Percentiles rank a stretch among this genome's conserved stretches.
phyloP scores from a whole-genome alignment of 257 asterid genomes.

The Cinchona pubescens region DNA sequence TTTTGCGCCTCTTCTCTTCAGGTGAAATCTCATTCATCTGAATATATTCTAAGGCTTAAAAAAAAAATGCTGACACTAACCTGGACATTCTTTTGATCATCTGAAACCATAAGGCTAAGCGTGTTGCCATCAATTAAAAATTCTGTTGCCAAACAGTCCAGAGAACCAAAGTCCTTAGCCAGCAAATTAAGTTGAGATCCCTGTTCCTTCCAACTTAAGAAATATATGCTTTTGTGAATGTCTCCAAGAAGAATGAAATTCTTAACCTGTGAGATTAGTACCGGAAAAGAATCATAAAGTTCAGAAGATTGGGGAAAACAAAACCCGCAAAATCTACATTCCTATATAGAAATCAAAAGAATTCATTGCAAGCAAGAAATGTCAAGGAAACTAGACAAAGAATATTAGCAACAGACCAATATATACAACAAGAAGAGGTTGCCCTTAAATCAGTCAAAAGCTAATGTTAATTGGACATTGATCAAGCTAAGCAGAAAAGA shows the following conservation, averaged over 20 bases:
- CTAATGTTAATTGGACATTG: background rate
- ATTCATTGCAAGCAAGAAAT: background rate
- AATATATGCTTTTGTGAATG: slow-evolving; percentile 92
- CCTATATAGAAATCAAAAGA: background rate
- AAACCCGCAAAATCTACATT: slow-evolving; percentile 7
- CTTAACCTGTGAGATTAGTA: slow-evolving; percentile 64
- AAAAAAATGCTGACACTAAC: slow-evolving; percentile 27
- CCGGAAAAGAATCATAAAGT: slow-evolving; percentile 17
- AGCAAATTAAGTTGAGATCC: slow-evolving; percentile 84
- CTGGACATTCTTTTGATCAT: slow-evolving; percentile 97
- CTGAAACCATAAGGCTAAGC: slow-evolving; percentile 91
- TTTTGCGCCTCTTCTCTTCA: background rate
- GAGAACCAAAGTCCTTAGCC: slow-evolving; percentile 94
- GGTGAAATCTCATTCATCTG: background rate
- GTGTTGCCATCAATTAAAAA: slow-evolving; percentile 96
- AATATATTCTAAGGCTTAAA: background rate
- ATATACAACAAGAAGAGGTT: too few relatives aligned
- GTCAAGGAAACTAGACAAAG: slow-evolving; percentile 2
- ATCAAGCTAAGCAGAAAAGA: background rate
- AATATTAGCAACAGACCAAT: background rate
- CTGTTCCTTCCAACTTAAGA: slow-evolving; percentile 97
- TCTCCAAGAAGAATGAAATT: slow-evolving; percentile 94
- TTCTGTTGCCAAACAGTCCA: slow-evolving; percentile 90
- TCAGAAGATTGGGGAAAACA: slow-evolving; percentile 6
- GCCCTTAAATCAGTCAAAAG: background rate